These are phyloP conservation scores for Pseudopediastrum boryanum DNA, from an alignment of 139 green algal genomes.

Conservation along the genomic window DNA sequence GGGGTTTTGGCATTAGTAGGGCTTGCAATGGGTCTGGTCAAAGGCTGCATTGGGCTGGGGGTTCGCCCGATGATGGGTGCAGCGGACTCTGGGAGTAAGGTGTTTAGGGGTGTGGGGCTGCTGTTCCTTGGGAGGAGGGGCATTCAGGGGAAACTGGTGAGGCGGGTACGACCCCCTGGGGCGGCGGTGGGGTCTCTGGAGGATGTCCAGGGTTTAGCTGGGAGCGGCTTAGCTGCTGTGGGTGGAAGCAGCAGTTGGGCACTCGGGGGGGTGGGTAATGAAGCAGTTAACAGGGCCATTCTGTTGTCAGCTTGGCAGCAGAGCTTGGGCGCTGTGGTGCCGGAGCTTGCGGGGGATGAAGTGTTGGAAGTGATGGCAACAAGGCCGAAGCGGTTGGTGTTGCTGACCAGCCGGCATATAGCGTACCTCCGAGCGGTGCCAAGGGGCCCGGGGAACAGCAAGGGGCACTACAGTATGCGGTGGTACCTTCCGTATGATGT, in stretches of 20 bases:
- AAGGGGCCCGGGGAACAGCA: not conserved
- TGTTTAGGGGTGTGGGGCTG: slow-evolving; percentile 68
- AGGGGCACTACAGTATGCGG: slow-evolving; percentile 11
- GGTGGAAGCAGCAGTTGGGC: too few species aligned
- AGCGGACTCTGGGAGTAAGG: slow-evolving; percentile 65
- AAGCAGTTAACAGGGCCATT: not conserved
- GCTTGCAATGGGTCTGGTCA: slow-evolving; percentile 61
- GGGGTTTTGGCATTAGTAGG: slow-evolving; percentile 43
- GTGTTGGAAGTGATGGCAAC: slow-evolving; percentile 75
- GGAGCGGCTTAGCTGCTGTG: not conserved
- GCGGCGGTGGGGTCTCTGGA: slow-evolving; percentile 53
- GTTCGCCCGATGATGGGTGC: slow-evolving; percentile 64
- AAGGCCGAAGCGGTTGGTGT: slow-evolving; percentile 62
- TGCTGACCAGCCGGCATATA: slow-evolving; percentile 77
- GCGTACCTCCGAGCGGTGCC: slow-evolving; percentile 60
- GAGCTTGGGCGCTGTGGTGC: slow-evolving; percentile 62
- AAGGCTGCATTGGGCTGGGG: slow-evolving; percentile 65
- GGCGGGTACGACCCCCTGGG: slow-evolving; percentile 72
- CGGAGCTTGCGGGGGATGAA: slow-evolving; percentile 54
- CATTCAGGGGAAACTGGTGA: slow-evolving; percentile 80
- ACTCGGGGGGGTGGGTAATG: not conserved
- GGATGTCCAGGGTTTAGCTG: slow-evolving; percentile 58
- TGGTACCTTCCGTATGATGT: slow-evolving; percentile 27
- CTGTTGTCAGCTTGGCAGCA: slow-evolving; percentile 31
- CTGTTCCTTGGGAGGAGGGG: slow-evolving; percentile 78